A percentile compares a stretch with the other conserved stretches of the same genome.
phyloP scores from a whole-genome alignment of 495 filamentous ascomycete species.

The Podospora pseudopauciseta region DNA sequence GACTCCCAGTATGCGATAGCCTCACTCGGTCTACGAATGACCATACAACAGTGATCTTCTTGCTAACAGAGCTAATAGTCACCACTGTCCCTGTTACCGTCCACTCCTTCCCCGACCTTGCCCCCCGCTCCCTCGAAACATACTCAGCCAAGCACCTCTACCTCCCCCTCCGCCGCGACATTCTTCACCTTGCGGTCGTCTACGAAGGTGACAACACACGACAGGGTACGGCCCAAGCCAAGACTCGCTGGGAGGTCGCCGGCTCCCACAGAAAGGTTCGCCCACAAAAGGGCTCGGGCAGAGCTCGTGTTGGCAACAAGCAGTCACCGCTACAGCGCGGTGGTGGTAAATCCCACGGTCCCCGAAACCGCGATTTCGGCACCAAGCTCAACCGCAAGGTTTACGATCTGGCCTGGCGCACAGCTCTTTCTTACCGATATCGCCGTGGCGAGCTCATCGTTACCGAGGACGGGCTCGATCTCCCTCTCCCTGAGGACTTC shows the following conservation, averaged over 20 bases:
- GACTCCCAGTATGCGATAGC: conserved; percentile 23
- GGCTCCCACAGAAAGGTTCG: conserved; percentile 74
- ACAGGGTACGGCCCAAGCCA: conserved; percentile 80
- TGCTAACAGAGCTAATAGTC: conserved; percentile 28
- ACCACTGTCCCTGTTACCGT: conserved; percentile 72
- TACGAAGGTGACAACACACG: conserved; percentile 90
- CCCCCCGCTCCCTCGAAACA: conserved; percentile 72
- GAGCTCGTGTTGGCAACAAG: conserved; percentile 72
- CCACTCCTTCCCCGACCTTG: conserved; percentile 85
- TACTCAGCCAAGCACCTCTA: conserved; percentile 79
- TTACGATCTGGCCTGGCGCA: conserved; percentile 95
- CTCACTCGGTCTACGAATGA: not conserved
- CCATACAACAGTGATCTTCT: not conserved
- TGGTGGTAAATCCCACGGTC: conserved; percentile 83
- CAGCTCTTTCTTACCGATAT: conserved; percentile 88
- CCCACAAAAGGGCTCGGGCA: conserved; percentile 81
- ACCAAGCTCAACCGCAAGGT: conserved; percentile 81
- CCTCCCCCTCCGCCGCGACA: conserved; percentile 83
- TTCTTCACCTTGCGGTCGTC: conserved; percentile 87
- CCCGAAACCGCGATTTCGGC: conserved; percentile 83
- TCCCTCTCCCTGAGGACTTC: conserved; percentile 49
- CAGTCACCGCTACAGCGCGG: conserved; percentile 80
- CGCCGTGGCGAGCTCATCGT: conserved; percentile 80
- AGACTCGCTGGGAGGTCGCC: conserved; percentile 78
- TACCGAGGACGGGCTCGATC: conserved; percentile 66